Base-by-base conservation (phyloP, 164 flowering plant species). In the Santalum album region DNA sequence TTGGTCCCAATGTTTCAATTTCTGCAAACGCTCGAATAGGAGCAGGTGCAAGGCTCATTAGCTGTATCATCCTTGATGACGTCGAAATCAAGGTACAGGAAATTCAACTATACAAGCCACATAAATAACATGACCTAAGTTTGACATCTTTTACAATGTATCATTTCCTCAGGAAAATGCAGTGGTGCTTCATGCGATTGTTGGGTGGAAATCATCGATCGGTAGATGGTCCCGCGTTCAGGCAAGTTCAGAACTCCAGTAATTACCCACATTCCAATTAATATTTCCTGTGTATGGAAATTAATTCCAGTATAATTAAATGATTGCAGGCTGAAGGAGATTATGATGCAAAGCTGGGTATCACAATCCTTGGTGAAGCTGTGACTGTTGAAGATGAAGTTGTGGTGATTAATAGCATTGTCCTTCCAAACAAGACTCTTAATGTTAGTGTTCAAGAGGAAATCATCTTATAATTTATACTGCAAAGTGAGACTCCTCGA, bases 161-260 rank as follows among this genome's bases (percentile, higher is more conserved):
- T 25, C 39, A 57, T 54, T 55, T n/a, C n/a, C n/a, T n/a, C 76
- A 94, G 99, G 99, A 94, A 77, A 87, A 94, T 72, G 95, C 95
- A 23, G 88, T 94, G 38, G 81, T 90, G 19, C 78, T 79, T 12
- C 79, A 94, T 70, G 62, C 99, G 10, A 90, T 94, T 62, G 84
- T 94, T 57, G 96, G 99, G 18, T 94, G 99, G 99, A 94, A 87
- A 62, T 90, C 96, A 24, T 78, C 85, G n/a, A 71, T 94, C 40
- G 99, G 99, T 49, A 86, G 68, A 71, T 94, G 99, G 99, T 86
- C 96, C 5, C 86, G 96, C 16, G 95, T 90, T 34, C 97, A 94
- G 95, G 99, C 67, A 71, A 69, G 77, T 64, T 12, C 17, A 21
- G n/a, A 27, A 19, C 45, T 20, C 2, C 52, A 36, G 27, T 12